phyloP scores from a whole-genome alignment of 1,284 basidiomycete species.

The Paramarasmius palmivorus region DNA sequence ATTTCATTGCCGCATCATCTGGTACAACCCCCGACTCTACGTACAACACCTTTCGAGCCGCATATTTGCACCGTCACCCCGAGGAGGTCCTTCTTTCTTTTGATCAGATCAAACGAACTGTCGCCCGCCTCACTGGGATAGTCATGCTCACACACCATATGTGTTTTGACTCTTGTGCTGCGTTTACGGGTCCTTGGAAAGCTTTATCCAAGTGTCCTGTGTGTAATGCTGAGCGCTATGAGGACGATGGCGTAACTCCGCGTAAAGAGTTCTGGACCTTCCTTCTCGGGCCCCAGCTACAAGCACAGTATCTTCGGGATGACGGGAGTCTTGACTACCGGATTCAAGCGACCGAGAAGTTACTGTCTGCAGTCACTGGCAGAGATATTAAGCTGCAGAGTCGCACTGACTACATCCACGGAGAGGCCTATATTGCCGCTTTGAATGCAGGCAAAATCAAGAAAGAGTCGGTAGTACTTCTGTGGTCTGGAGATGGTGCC shows the following conservation, averaged over 20 bases:
- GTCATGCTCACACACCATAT: constrained; percentile 15
- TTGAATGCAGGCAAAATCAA: not conserved
- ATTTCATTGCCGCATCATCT: too few species aligned
- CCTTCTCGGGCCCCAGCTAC: constrained; percentile 34
- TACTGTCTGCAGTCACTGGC: not conserved
- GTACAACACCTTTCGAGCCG: too few species aligned
- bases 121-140: not conserved
- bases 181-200: constrained; percentile 30
- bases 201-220: constrained; percentile 18
- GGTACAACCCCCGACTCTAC: too few species aligned
- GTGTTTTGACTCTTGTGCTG: constrained; percentile 31
- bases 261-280: constrained; percentile 30
- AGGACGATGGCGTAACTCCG: constrained; percentile 6
- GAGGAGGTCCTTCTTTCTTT: too few species aligned
- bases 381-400: not conserved
- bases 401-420: not conserved
- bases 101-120: too few species aligned
- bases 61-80: too few species aligned
- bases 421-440: not conserved
- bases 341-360: not conserved
- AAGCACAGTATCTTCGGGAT: constrained; percentile 23
- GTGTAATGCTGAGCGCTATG: constrained; percentile 22
- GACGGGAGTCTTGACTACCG: not conserved
- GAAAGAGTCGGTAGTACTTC: constrained; percentile 1
- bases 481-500: constrained; percentile 13